Evolutionary conservation across 805 yeast genomes (phyloP).

Genomic region (Metschnikowia colocasiae): DNA sequence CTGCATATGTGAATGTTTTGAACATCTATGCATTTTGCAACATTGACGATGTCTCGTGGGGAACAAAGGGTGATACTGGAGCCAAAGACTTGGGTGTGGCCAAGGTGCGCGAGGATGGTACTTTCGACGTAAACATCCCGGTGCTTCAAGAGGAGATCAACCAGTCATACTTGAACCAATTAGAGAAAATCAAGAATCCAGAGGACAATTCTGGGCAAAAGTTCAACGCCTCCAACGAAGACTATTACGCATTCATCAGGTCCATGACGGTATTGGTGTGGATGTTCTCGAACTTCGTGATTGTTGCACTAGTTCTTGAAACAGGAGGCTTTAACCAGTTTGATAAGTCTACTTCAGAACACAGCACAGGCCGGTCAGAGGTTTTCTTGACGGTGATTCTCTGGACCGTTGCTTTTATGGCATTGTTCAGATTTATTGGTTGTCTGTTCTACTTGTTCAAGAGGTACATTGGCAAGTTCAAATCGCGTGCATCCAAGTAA

Average conservation of each 20-base stretch:
- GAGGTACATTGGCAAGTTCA: conserved; percentile 29
- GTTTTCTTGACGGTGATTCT: conserved; percentile 50
- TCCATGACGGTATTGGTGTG: conserved; percentile 45
- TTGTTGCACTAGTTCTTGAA: conserved; percentile 40
- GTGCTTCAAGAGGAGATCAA: conserved; percentile 51
- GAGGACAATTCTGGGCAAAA: conserved; percentile 28
- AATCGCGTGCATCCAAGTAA: conserved; percentile 10
- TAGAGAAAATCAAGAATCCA: conserved; percentile 49
- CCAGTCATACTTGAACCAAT: conserved; percentile 48
- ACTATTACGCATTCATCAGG: conserved; percentile 44
- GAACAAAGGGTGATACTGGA: conserved; percentile 67
- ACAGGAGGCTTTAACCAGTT: conserved; percentile 45
- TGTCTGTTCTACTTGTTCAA: conserved; percentile 45
- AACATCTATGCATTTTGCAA: conserved; percentile 69
- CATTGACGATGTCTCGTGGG: conserved; percentile 72
- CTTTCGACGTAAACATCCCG: conserved; percentile 52
- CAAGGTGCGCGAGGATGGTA: conserved; percentile 51
- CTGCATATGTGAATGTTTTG: conserved; percentile 52
- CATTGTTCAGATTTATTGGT: conserved; percentile 54
- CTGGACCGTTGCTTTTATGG: conserved; percentile 62
- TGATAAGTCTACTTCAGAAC: conserved; percentile 27
- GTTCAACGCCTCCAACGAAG: conserved; percentile 35
- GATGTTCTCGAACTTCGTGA: conserved; percentile 42
- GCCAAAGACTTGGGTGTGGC: conserved; percentile 55
- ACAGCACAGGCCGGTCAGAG: conserved; percentile 33